Base-by-base conservation (phyloP, 116 monocot species). In the Posidonia oceanica region DNA sequence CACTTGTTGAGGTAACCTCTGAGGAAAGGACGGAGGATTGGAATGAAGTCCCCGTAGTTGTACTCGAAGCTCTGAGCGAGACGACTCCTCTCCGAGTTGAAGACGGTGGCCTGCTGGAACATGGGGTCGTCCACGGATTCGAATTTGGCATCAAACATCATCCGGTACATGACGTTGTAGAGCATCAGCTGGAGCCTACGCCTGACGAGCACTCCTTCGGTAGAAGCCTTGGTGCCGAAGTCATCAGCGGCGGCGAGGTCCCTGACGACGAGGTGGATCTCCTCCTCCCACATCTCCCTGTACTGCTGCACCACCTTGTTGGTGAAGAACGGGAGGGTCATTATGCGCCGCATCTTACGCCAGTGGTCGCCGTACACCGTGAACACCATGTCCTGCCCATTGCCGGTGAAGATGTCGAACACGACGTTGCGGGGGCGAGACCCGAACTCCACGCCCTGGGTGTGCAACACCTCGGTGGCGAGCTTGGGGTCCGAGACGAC, bases 381-480 rank as follows among this genome's bases (percentile, higher is more conserved):
- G 84, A 96, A 96, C 63, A 91, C 91, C 94, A 94, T 94, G 80
- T 94, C 94, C 83, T 94, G 90, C 16, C 90, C 90, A 37, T 89
- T 80, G 7, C 42, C 83, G 14, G 67, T 74, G 86, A 89, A 93
- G 70, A 88, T 84, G 71, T 93, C 89, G 79, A 93, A 93, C 29
- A 89, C 93, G 60, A 93, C 89, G 78, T 93, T 93, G 38, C 86
- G 80, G 48, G 93, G 82, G 63, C 86, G 75, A 58, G 93, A 93
- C 17, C 93, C 93, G 70, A 93, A 93, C 81, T 93, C 89, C 21
- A 93, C 86, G 18, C 89, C 88, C 67, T 88, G 86, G 0, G 88
- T 82, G 82, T 88, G 88, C 74, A 93, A 78, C 40, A 88, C 93
- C 72, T 88, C 88, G 14, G 79, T 77, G 36, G 88, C 88, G 8